Conservation (phyloP, 306 rosid genomes). For the Dicorynia guianensis region DNA sequence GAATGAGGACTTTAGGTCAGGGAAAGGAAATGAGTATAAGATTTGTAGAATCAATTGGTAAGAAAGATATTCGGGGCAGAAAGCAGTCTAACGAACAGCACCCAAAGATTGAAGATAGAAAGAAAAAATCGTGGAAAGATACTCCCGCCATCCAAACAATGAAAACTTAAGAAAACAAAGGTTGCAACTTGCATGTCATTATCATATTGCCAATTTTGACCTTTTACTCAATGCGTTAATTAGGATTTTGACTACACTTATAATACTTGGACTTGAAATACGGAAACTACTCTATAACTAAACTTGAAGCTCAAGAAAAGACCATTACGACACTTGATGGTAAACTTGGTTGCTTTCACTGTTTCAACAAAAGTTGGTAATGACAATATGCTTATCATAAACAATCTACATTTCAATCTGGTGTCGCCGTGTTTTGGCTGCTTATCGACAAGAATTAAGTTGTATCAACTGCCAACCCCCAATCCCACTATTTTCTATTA, state of each 20-base stretch:
- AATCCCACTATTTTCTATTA: too few relatives aligned
- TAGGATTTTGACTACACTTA: conserved; percentile 1
- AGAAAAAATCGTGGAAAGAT: too few relatives aligned
- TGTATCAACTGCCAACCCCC: not conserved
- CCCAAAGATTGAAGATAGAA: not conserved
- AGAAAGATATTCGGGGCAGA: not conserved
- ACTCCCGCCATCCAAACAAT: too few relatives aligned
- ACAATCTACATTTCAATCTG: not conserved
- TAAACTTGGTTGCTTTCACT: conserved; percentile 10
- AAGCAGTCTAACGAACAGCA: not conserved
- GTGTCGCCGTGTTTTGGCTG: conserved; percentile 5
- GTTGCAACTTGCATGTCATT: conserved; percentile 10
- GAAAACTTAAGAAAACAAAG: not conserved
- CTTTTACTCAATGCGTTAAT: conserved; percentile 17
- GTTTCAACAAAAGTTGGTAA: not conserved
- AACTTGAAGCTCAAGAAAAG: conserved; percentile 4
- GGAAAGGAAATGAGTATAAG: not conserved
- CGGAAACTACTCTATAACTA: conserved; percentile 9
- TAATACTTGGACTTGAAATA: not conserved
- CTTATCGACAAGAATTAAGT: not conserved
- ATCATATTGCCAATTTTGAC: not conserved
- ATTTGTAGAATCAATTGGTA: not conserved
- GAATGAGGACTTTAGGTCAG: not conserved
- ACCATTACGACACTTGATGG: not conserved
- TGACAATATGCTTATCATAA: conserved; percentile 12